Conservation (phyloP, 306 rosid species). For the Rosa persica region DNA sequence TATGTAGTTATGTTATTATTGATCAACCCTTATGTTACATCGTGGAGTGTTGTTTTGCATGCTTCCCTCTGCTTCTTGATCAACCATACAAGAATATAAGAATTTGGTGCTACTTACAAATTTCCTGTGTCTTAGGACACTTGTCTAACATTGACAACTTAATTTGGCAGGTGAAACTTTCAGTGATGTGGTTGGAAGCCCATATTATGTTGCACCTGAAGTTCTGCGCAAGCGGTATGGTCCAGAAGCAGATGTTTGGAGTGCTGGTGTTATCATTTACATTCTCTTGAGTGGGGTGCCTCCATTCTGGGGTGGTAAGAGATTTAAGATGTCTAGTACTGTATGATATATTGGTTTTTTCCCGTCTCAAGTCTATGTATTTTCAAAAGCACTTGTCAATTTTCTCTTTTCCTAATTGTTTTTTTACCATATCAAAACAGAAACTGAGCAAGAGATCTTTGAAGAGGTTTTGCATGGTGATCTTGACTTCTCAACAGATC, state of each 20-base stretch:
- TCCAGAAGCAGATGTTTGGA: constrained; percentile 92
- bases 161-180: constrained; percentile 63
- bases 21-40: not conserved
- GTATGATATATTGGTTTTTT: not conserved
- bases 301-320: constrained; percentile 95
- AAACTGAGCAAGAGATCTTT: constrained; percentile 68
- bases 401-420: constrained; percentile 8
- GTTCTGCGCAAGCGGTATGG: constrained; percentile 66
- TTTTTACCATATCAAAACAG: constrained; percentile 30
- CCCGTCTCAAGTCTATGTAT: not conserved
- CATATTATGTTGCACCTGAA: constrained; percentile 93
- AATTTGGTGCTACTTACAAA: not conserved
- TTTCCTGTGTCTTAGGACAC: not conserved
- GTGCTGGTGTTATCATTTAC: constrained; percentile 85
- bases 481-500: constrained; percentile 72
- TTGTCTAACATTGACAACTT: constrained; percentile 27
- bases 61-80: not conserved
- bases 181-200: constrained; percentile 87
- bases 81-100: too few relatives aligned
- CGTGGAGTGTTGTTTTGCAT: not conserved
- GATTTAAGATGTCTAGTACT: constrained; percentile 11
- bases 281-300: constrained; percentile 94
- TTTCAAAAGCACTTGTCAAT: not conserved
- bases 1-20: not conserved
- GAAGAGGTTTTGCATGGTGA: constrained; percentile 61